Conservation (phyloP, 441 rosid genomes). For the California macrophylla region DNA sequence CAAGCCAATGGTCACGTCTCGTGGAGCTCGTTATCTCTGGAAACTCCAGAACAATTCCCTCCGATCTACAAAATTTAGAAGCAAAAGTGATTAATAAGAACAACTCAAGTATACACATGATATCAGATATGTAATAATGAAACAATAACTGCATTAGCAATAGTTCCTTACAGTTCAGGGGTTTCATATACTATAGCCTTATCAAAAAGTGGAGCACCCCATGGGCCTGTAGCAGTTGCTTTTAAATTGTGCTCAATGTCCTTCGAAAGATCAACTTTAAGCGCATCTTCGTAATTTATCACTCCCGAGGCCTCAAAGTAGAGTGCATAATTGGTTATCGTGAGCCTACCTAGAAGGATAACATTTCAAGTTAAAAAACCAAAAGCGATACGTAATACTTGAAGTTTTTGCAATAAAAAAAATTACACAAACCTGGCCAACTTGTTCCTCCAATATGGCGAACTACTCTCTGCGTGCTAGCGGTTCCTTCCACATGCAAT, state of each 20-base stretch:
- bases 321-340: slow-evolving; percentile 77
- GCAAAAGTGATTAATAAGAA: slow-evolving; percentile 8
- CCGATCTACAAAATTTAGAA: slow-evolving; percentile 39
- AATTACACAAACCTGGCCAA: slow-evolving; percentile 63
- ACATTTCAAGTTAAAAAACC: background rate
- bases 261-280: slow-evolving; percentile 68
- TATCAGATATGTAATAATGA: background rate
- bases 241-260: slow-evolving; percentile 36
- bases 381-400: background rate
- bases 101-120: background rate
- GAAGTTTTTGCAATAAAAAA: background rate
- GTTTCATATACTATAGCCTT: slow-evolving; percentile 72
- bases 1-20: slow-evolving; percentile 85
- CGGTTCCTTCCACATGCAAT: slow-evolving; percentile 91
- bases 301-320: slow-evolving; percentile 84
- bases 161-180: slow-evolving; percentile 54
- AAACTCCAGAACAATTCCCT: slow-evolving; percentile 75
- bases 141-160: background rate
- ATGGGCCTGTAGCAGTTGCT: slow-evolving; percentile 83
- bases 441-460: slow-evolving; percentile 81
- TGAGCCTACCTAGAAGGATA: slow-evolving; percentile 63
- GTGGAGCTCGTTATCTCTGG: slow-evolving; percentile 95
- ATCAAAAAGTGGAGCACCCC: slow-evolving; percentile 93
- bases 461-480: slow-evolving; percentile 66
- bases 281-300: slow-evolving; percentile 62